These are phyloP conservation scores for Cladosporium sp. DNA, from an alignment of 2,329 filamentous ascomycete species.

Conservation along the genomic window DNA sequence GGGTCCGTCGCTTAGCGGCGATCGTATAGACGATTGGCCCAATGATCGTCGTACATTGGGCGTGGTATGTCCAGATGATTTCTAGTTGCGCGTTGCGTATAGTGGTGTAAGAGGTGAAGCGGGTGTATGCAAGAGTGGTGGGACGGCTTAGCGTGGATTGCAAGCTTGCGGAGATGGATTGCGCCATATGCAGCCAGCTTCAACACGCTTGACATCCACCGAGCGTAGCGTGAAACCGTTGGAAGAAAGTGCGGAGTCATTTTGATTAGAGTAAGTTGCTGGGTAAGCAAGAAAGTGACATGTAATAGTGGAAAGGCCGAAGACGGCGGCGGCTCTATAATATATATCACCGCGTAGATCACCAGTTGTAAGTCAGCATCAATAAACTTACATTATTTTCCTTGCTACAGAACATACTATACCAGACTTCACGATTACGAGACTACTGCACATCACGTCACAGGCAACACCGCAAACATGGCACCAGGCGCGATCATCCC, in stretches of 20 bases:
- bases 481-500: slow-evolving; percentile 27
- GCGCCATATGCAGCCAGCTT: slow-evolving; percentile 23
- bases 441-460: neutral
- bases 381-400: neutral
- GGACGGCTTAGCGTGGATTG: slow-evolving; percentile 25
- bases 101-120: neutral
- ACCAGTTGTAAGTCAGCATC: neutral
- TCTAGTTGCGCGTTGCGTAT: neutral
- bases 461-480: slow-evolving; percentile 20
- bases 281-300: slow-evolving; percentile 10
- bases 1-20: neutral
- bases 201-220: slow-evolving; percentile 12
- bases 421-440: neutral
- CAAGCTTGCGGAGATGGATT: slow-evolving; percentile 29
- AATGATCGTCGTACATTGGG: neutral
- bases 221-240: neutral
- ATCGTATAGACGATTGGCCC: neutral
- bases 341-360: neutral
- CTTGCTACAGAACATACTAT: neutral
- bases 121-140: neutral
- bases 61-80: neutral
- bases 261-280: neutral
- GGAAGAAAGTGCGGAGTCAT: neutral
- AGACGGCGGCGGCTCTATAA: neutral
- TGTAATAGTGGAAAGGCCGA: neutral